Percentiles rank a stretch among this genome's conserved stretches.
phyloP scores from a whole-genome alignment of 2,329 filamentous ascomycete genomes.

The Zopfia rhizophila region DNA sequence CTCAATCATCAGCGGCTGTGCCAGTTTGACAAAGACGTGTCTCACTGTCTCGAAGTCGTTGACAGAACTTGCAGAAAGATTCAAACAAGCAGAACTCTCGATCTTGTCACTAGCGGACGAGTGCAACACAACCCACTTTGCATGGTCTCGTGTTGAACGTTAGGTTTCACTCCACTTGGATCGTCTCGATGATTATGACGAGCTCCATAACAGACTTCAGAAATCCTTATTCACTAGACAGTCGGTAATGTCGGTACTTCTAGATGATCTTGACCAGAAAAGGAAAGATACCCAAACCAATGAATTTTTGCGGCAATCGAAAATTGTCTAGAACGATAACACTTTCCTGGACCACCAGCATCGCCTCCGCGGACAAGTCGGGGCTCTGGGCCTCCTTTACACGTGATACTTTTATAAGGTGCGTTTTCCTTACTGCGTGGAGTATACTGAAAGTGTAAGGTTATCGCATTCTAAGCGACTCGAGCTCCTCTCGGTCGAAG shows the following conservation, averaged over 20 bases:
- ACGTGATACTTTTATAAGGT: conserved; percentile 23
- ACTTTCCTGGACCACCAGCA: conserved; percentile 19
- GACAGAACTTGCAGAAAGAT: conserved; percentile 9
- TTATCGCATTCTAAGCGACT: conserved; percentile 8
- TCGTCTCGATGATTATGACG: conserved; percentile 2
- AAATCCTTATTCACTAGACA: conserved; percentile 19
- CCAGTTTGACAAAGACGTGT: conserved; percentile 16
- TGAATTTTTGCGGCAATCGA: conserved; percentile 1
- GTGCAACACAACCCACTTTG: conserved; percentile 21
- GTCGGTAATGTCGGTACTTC: conserved; percentile 16
- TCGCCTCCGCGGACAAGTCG: conserved; percentile 21
- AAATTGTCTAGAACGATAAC: conserved; percentile 13
- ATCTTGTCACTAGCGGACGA: conserved; percentile 23
- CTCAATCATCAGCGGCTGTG: conserved; percentile 7
- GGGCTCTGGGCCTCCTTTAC: conserved; percentile 19
- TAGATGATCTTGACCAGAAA: conserved; percentile 14
- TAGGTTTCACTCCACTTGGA: conserved; percentile 8
- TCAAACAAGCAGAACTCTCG: conserved; percentile 18
- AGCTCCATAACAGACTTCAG: conserved; percentile 14
- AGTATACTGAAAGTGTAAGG: neutral
- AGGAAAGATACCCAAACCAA: neutral
- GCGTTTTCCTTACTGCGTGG: too few species aligned
- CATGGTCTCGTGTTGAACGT: conserved; percentile 16
- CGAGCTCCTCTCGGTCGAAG: conserved; percentile 14
- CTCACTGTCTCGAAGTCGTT: conserved; percentile 10